A percentile compares a stretch with the other conserved stretches of the same genome.
These are phyloP conservation scores for Thalassiosira sp. DNA, from an alignment of 352 stramenopile genomes.

Conservation along the genomic window DNA sequence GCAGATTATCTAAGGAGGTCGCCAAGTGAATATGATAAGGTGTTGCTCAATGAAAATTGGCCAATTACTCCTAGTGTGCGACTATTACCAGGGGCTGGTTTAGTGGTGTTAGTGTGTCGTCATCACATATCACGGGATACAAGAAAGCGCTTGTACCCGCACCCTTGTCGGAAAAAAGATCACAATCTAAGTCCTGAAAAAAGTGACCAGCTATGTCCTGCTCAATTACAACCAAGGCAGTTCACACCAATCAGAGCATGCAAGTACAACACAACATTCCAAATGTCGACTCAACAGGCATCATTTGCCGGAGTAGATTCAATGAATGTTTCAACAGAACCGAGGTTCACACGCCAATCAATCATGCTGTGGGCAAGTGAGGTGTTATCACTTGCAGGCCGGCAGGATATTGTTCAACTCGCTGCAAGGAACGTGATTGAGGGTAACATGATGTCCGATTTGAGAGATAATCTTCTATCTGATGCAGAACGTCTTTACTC, in stretches of 20 bases:
- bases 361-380: conserved; percentile 12
- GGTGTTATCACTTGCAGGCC: conserved; percentile 7
- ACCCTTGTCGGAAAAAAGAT: conserved; percentile 6
- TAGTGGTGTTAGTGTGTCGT: conserved; percentile 14
- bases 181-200: conserved; percentile 24
- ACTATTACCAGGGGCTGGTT: not conserved
- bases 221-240: conserved; percentile 4
- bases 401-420: conserved; percentile 14
- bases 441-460: not conserved
- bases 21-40: not conserved
- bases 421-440: not conserved
- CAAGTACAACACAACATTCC: conserved; percentile 1
- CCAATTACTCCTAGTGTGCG: conserved; percentile 9
- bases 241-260: not conserved
- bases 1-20: conserved; percentile 8
- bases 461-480: not conserved
- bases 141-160: conserved; percentile 17
- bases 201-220: conserved; percentile 15
- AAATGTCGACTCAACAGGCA: conserved; percentile 8
- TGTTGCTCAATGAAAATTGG: conserved; percentile 35
- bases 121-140: conserved; percentile 10
- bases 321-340: conserved; percentile 17
- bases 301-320: conserved; percentile 17
- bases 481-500: not conserved
- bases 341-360: not conserved